Base-by-base conservation (phyloP, 768 basidiomycete species). In the Antrodiella citrinella region DNA sequence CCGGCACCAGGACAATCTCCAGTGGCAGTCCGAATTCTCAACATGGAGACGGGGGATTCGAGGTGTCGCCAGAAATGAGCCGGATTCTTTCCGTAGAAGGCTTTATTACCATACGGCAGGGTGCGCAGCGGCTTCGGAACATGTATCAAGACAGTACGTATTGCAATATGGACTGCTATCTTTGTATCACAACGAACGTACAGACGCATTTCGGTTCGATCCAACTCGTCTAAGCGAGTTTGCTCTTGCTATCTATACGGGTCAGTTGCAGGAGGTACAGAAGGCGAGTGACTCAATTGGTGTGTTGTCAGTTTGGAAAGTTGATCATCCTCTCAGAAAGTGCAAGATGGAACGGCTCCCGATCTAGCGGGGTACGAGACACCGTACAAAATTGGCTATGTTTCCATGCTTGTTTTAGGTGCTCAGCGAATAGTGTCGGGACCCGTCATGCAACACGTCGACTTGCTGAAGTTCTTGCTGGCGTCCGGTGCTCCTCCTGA, bases 401-500 rank as follows among this genome's bases (percentile, higher is more conserved):
- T 49, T 2, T 45, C 50, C 1, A 26, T 59, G 13, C 45, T 50
- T 19, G 46, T 58, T 13, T 13, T 23, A 18, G 61, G 61, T 21
- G 52, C 57, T 4, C 56, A 62, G 48, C 53, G 41, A 7, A 5
- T 43, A 9, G 41, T 42, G 11, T 22, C n/a, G 2, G 49, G 51
- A 11, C 45, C 50, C 39, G 12, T 10, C 22, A 23, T 62, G 30
- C 55, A 61, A 42, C 66, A 73, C 51, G 38, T 58, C 15, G 72
- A 69, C 4, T 61, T 68, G 12, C 62, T 80, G 47, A 57, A 62
- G 30, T 69, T 65, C 44, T 69, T 82, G 20, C 62, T 80, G 35
- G 58, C 67, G 0, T 52, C 59, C 0, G 76, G 77, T 11, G 64
- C 71, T 0, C 65, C 74, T 2, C 59, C 67, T 3, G 65, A 78